Percentiles rank a stretch among this genome's conserved stretches.
phyloP scores from a whole-genome alignment of 2,329 filamentous ascomycete genomes.

The Xylaria sp. region DNA sequence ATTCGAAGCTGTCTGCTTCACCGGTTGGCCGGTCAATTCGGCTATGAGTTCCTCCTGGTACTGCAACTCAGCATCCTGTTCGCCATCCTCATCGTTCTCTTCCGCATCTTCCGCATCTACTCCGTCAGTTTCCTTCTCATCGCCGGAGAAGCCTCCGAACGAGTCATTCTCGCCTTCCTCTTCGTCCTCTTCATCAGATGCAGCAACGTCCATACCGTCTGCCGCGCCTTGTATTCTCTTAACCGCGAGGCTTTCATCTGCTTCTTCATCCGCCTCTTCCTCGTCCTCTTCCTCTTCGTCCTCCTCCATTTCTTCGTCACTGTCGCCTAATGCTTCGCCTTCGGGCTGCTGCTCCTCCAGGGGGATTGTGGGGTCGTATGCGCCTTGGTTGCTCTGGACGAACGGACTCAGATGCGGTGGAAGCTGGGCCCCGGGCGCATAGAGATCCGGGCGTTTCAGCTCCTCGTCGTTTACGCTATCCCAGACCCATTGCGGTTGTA shows the following conservation, averaged over 20 bases:
- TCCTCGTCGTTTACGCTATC: slow-evolving; percentile 93
- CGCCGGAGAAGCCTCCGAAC: slow-evolving; percentile 56
- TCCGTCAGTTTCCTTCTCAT: slow-evolving; percentile 47
- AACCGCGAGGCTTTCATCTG: slow-evolving; percentile 40
- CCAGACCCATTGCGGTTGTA: slow-evolving; percentile 99
- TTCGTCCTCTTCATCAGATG: slow-evolving; percentile 49
- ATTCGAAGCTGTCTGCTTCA: slow-evolving; percentile 53
- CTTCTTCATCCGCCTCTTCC: slow-evolving; percentile 48
- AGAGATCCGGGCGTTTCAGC: slow-evolving; percentile 82
- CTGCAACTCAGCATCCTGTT: slow-evolving; percentile 63
- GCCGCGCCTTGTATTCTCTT: slow-evolving; percentile 48
- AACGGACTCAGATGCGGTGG: slow-evolving; percentile 96
- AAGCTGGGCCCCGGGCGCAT: slow-evolving; percentile 85
- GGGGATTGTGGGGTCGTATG: slow-evolving; percentile 87
- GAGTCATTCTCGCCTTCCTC: slow-evolving; percentile 47
- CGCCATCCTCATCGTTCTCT: slow-evolving; percentile 59
- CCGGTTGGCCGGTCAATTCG: slow-evolving; percentile 73
- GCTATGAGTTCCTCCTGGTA: slow-evolving; percentile 92
- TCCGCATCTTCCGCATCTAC: slow-evolving; percentile 42
- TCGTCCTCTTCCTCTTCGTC: slow-evolving; percentile 51
- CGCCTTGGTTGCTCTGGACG: slow-evolving; percentile 82
- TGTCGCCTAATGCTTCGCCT: slow-evolving; percentile 76
- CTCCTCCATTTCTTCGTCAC: slow-evolving; percentile 58
- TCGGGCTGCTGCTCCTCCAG: slow-evolving; percentile 88
- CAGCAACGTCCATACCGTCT: slow-evolving; percentile 53